A percentile compares a stretch with the other conserved stretches of the same genome.
Conservation (phyloP, 2,329 filamentous ascomycete species). For the Colletotrichum echinochloae region DNA sequence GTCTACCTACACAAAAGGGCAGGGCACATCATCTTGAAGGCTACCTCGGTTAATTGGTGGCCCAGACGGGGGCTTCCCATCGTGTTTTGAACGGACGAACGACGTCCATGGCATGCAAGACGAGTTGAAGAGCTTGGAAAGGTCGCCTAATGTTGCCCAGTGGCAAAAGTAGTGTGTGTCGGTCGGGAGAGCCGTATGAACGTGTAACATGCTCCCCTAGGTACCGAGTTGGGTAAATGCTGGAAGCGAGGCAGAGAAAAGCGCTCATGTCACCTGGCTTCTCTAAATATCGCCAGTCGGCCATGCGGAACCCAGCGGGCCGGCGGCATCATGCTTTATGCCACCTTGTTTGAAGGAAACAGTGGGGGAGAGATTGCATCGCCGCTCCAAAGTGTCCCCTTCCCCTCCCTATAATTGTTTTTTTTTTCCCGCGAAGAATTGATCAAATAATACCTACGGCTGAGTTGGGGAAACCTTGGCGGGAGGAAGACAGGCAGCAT, state of each 20-base stretch:
- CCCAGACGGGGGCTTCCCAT: conserved; percentile 14
- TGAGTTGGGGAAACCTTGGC: conserved; percentile 30
- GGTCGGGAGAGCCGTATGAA: neutral
- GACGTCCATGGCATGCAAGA: conserved; percentile 1
- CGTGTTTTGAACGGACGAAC: conserved; percentile 18
- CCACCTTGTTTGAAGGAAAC: conserved; percentile 36
- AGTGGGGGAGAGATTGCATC: conserved; percentile 26
- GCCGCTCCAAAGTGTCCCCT: neutral
- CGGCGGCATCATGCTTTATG: conserved; percentile 28
- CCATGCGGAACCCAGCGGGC: neutral
- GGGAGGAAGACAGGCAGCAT: conserved; percentile 16
- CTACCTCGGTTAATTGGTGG: conserved; percentile 9
- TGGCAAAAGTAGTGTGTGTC: conserved; percentile 28
- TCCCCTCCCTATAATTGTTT: no score
- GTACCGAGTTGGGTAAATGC: conserved; percentile 25
- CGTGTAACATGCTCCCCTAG: conserved; percentile 32
- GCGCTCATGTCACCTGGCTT: conserved; percentile 31
- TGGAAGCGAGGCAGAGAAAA: conserved; percentile 20
- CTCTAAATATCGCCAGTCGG: neutral
- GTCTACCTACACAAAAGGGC: neutral
- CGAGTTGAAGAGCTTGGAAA: conserved; percentile 23
- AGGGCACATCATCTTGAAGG: neutral
- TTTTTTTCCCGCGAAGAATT: conserved; percentile 13
- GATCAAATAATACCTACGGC: conserved; percentile 20
- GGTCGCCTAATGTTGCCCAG: conserved; percentile 24